phyloP scores from a whole-genome alignment of 2,329 filamentous ascomycete species.

The Claviceps paspali region DNA sequence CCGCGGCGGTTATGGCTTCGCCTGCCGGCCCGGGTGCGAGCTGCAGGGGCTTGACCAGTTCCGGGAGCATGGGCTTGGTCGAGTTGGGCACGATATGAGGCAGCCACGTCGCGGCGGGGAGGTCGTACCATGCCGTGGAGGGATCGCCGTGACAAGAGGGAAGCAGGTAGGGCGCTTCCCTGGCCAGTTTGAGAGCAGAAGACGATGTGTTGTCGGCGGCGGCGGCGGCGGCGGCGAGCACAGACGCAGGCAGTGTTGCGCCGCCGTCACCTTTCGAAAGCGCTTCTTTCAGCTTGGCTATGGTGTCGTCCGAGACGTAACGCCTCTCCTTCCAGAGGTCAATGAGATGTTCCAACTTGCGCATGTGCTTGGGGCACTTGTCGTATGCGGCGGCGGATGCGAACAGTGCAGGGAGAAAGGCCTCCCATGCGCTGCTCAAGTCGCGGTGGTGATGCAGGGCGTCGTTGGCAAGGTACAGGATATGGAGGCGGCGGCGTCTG shows the following conservation, averaged over 20 bases:
- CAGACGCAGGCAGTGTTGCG: slow-evolving; percentile 9
- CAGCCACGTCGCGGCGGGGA: slow-evolving; percentile 70
- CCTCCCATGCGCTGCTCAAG: slow-evolving; percentile 42
- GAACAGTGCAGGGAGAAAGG: slow-evolving; percentile 47
- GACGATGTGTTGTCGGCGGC: neutral
- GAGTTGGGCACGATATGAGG: slow-evolving; percentile 66
- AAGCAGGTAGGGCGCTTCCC: slow-evolving; percentile 51
- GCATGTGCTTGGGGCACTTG: slow-evolving; percentile 48
- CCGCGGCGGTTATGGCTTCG: slow-evolving; percentile 46
- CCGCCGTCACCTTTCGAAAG: slow-evolving; percentile 25
- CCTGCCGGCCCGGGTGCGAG: slow-evolving; percentile 54
- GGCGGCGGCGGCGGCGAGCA: slow-evolving; percentile 6
- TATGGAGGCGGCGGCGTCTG: slow-evolving; percentile 55
- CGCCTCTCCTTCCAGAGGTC: slow-evolving; percentile 53
- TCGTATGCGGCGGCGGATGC: slow-evolving; percentile 39
- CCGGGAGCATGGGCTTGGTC: slow-evolving; percentile 54
- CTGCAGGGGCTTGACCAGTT: slow-evolving; percentile 55
- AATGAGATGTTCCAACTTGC: slow-evolving; percentile 49
- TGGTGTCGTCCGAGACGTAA: slow-evolving; percentile 41
- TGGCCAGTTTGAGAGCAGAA: slow-evolving; percentile 26
- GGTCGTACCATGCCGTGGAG: slow-evolving; percentile 60
- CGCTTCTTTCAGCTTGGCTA: slow-evolving; percentile 44
- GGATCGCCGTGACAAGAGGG: slow-evolving; percentile 65
- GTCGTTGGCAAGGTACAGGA: slow-evolving; percentile 69
- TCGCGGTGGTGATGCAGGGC: slow-evolving; percentile 50